A percentile compares a stretch with the other conserved stretches of the same genome.
phyloP scores from a whole-genome alignment of 495 filamentous ascomycete species.

The Tuber melanosporum region DNA sequence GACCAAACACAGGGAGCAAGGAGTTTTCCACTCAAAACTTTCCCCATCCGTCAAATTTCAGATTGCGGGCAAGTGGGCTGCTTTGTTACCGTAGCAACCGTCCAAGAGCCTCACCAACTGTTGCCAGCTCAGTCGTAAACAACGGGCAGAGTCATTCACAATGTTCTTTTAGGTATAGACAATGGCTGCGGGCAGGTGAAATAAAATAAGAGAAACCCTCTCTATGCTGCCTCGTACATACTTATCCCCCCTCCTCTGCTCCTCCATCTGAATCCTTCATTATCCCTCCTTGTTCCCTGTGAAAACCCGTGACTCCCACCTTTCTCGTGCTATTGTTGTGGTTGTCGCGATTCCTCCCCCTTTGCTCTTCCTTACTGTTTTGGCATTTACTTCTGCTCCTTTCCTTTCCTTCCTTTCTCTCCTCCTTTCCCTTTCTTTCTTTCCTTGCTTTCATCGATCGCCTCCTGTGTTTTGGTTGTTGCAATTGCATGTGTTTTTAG shows the following conservation, averaged over 20 bases:
- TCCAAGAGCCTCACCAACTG: slow-evolving; percentile 19
- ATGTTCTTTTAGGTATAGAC: neutral
- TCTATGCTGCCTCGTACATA: slow-evolving; percentile 9
- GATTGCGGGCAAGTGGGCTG: slow-evolving; percentile 27
- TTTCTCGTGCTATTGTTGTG: slow-evolving; percentile 28
- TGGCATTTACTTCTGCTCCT: slow-evolving; percentile 17
- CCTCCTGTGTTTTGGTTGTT: slow-evolving; percentile 27
- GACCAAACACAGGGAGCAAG: neutral
- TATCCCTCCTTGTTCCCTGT: slow-evolving; percentile 34
- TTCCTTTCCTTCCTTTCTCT: slow-evolving; percentile 20
- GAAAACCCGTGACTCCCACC: slow-evolving; percentile 30
- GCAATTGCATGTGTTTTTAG: slow-evolving; percentile 35
- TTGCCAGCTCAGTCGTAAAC: slow-evolving; percentile 38
- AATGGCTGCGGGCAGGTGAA: neutral
- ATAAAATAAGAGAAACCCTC: neutral
- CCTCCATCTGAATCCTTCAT: slow-evolving; percentile 18
- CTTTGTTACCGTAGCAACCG: slow-evolving; percentile 28
- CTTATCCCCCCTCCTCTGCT: slow-evolving; percentile 28
- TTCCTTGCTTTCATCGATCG: slow-evolving; percentile 5
- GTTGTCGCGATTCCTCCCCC: slow-evolving; percentile 25
- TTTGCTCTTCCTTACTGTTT: slow-evolving; percentile 27
- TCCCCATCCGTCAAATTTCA: slow-evolving; percentile 12
- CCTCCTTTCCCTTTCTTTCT: slow-evolving; percentile 5
- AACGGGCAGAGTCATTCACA: slow-evolving; percentile 24
- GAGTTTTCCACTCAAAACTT: neutral